Evolutionary conservation across 345 rosid genomes (phyloP).

Genomic region (Populus simonii): DNA sequence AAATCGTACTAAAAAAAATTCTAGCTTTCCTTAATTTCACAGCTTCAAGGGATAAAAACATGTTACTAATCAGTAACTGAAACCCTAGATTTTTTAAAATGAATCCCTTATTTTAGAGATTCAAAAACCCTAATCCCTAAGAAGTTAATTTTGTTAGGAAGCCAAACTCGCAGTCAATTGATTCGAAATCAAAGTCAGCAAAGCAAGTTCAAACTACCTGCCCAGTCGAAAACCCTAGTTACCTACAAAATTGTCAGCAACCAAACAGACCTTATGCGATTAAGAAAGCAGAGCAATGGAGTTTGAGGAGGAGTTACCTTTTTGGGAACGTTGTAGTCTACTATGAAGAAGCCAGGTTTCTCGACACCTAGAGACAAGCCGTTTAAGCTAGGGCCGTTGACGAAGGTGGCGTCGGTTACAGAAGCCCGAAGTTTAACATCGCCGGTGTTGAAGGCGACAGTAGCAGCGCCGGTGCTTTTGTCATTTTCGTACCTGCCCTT

Average conservation of each 20-base stretch:
- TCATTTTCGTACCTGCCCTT: constrained; percentile 64
- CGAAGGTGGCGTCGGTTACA: constrained; percentile 77
- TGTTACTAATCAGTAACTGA: background rate
- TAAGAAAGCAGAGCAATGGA: background rate
- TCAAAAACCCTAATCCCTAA: background rate
- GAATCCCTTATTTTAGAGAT: background rate
- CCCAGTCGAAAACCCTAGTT: background rate
- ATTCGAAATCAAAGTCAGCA: no score
- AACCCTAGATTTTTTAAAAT: background rate
- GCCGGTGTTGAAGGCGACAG: constrained; percentile 54
- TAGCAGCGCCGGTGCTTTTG: constrained; percentile 50
- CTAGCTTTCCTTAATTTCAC: background rate
- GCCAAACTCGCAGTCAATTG: background rate
- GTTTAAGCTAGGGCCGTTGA: constrained; percentile 70
- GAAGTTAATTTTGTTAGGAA: background rate
- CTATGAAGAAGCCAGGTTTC: constrained; percentile 76
- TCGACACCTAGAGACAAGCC: constrained; percentile 73
- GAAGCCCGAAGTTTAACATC: constrained; percentile 75
- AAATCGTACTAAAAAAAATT: background rate
- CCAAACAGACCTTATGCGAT: background rate
- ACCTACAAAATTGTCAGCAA: background rate
- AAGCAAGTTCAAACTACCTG: background rate
- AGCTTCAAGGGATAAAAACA: background rate
- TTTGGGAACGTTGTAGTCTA: constrained; percentile 79
- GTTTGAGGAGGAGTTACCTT: constrained; percentile 35